Base-by-base conservation (phyloP, 2,329 filamentous ascomycete species). In the Tolypocladium tropicale region DNA sequence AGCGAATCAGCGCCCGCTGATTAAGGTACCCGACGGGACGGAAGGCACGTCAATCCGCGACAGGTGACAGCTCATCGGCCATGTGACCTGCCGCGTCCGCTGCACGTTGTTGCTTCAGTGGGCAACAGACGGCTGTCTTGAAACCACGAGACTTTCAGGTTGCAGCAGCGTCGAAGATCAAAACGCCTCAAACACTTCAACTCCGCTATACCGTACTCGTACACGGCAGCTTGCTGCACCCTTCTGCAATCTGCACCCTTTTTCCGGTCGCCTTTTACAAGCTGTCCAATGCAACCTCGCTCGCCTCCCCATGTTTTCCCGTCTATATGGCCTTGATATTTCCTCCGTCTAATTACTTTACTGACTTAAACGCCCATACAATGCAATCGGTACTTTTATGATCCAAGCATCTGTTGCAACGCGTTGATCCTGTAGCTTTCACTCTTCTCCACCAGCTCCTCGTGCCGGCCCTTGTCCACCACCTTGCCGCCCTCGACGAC, bases 401-500 rank as follows among this genome's bases (percentile, higher is more conserved):
- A n/a, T 14, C 60, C 62, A 32, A 76, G 62, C 72, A 75, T 79
- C 66, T 82, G 78, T 59, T 79, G 77, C 60, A 76, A 64, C 28
- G 77, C 77, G 65, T 80, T 81, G 10, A 76, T 70, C 25, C 78
- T 70, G 61, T 83, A 81, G 30, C 71, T 74, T 59, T 81, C 79
- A 53, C 78, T 79, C 56, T 72, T 64, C 71, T 76, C 74, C 58
- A 82, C 70, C 54, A 83, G 65, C 62, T 83, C 80, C 56, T 78
- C 74, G 62, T 83, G 81, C 28, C 72, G 73, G 2, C 80, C 80
- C 55, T 68, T 68, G 57, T 82, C 79, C 14, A 81, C 74, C 49
- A 80, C 71, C 54, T 68, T 71, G 1, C 81, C 80, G 10, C 73
- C 76, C 59, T 82, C 78, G 48, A 83, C 72, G 49, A 84, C 74